Evolutionary conservation across 768 basidiomycete species (phyloP).

Genomic region (Psilocybe cubensis): DNA sequence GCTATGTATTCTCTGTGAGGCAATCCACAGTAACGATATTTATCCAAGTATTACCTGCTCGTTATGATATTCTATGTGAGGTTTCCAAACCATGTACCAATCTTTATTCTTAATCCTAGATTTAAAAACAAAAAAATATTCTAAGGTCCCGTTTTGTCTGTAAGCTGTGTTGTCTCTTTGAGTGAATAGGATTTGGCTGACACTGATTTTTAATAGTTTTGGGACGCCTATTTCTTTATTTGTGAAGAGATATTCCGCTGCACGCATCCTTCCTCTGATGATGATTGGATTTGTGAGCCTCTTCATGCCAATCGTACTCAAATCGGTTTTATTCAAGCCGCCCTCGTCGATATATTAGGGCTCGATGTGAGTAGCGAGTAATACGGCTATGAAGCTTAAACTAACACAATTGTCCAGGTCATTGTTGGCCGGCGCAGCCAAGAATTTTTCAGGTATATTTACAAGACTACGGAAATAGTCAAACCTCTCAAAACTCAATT

Average conservation of each 20-base stretch:
- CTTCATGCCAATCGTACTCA: background rate
- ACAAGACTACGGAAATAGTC: background rate
- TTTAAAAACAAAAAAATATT: background rate
- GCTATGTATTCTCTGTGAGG: background rate
- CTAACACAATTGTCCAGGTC: constrained; percentile 33
- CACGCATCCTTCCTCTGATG: constrained; percentile 49
- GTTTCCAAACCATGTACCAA: background rate
- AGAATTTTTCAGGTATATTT: constrained; percentile 46
- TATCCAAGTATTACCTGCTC: constrained; percentile 46
- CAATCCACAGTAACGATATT: background rate
- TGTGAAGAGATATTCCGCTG: constrained; percentile 51
- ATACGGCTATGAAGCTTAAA: background rate
- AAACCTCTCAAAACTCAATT: background rate
- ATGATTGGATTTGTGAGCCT: constrained; percentile 52
- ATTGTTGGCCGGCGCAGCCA: constrained; percentile 46
- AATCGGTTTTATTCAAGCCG: background rate
- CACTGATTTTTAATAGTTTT: constrained; percentile 29
- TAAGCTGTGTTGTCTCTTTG: constrained; percentile 22
- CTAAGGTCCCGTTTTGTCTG: constrained; percentile 49
- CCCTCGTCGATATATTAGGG: constrained; percentile 30
- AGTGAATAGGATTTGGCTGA: background rate
- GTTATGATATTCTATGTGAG: constrained; percentile 51
- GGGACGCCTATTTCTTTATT: constrained; percentile 53
- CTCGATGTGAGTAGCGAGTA: constrained; percentile 36
- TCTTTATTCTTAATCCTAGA: background rate